Evolutionary conservation across 768 basidiomycete genomes (phyloP).

Genomic region (Lenzites betulinus): DNA sequence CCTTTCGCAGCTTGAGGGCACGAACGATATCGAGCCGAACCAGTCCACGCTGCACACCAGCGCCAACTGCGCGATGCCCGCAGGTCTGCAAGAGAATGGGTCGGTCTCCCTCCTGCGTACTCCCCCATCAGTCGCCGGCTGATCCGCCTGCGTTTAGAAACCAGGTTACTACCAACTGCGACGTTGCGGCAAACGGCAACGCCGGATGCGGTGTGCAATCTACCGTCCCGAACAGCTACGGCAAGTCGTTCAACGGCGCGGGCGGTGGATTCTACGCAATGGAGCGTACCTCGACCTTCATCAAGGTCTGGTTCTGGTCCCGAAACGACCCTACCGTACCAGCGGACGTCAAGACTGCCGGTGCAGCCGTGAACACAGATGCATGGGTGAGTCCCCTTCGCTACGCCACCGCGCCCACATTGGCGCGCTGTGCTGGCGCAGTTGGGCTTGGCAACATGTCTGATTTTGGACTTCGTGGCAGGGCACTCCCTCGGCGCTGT

Average conservation of each 20-base stretch:
- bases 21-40: constrained; percentile 56
- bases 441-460: not conserved
- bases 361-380: constrained; percentile 45
- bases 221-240: constrained; percentile 47
- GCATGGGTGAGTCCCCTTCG: constrained; percentile 47
- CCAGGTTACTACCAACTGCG: constrained; percentile 47
- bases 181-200: constrained; percentile 49
- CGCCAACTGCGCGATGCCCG: constrained; percentile 57
- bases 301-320: constrained; percentile 77
- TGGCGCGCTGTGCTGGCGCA: too few species aligned
- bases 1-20: constrained; percentile 45
- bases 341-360: constrained; percentile 46
- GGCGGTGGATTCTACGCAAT: constrained; percentile 71
- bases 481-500: constrained; percentile 63
- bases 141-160: constrained; percentile 22
- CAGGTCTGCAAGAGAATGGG: constrained; percentile 46
- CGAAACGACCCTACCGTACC: constrained; percentile 47
- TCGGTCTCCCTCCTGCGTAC: constrained; percentile 3
- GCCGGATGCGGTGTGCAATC: constrained; percentile 56
- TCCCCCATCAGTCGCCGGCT: constrained; percentile 16
- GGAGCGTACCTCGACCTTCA: constrained; percentile 55
- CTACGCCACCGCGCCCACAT: not conserved
- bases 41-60: constrained; percentile 59
- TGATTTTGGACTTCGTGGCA: constrained; percentile 22
- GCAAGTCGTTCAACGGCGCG: constrained; percentile 55